These are phyloP conservation scores for Cladophialophora yegresii DNA, from an alignment of 2,329 filamentous ascomycete species.

Conservation along the genomic window DNA sequence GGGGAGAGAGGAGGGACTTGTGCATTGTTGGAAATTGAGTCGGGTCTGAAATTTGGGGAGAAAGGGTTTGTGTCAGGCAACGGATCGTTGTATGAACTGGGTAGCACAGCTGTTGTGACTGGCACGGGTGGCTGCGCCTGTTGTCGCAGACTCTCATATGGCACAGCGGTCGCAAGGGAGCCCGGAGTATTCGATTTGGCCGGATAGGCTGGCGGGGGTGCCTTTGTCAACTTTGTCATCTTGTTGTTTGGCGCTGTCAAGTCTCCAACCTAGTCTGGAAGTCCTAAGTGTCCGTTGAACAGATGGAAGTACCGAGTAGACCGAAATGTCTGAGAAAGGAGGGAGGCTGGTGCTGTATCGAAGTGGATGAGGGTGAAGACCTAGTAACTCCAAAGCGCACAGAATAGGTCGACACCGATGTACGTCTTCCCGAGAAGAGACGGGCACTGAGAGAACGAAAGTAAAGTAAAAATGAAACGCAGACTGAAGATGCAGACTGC, in stretches of 20 bases:
- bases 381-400: not conserved
- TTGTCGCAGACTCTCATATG: slow-evolving; percentile 31
- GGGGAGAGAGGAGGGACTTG: slow-evolving; percentile 29
- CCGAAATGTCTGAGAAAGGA: not conserved
- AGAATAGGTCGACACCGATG: slow-evolving; percentile 9
- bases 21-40: not conserved
- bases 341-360: not conserved
- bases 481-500: not conserved
- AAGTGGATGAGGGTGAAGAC: not conserved
- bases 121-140: slow-evolving; percentile 28
- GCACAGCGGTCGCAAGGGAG: slow-evolving; percentile 24
- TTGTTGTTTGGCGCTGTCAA: not conserved
- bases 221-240: slow-evolving; percentile 34
- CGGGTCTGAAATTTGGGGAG: slow-evolving; percentile 27
- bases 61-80: slow-evolving; percentile 31
- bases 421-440: not conserved
- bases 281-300: too few relatives aligned
- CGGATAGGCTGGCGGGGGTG: slow-evolving; percentile 23
- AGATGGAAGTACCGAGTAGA: too few relatives aligned
- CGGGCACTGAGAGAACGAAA: slow-evolving; percentile 1
- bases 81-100: slow-evolving; percentile 25
- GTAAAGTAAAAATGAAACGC: not conserved
- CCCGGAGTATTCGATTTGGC: slow-evolving; percentile 17
- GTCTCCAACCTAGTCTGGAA: not conserved
- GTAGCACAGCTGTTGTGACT: slow-evolving; percentile 25